Base-by-base conservation (phyloP, 2,329 filamentous ascomycete genomes). In the Colletotrichum truncatum region DNA sequence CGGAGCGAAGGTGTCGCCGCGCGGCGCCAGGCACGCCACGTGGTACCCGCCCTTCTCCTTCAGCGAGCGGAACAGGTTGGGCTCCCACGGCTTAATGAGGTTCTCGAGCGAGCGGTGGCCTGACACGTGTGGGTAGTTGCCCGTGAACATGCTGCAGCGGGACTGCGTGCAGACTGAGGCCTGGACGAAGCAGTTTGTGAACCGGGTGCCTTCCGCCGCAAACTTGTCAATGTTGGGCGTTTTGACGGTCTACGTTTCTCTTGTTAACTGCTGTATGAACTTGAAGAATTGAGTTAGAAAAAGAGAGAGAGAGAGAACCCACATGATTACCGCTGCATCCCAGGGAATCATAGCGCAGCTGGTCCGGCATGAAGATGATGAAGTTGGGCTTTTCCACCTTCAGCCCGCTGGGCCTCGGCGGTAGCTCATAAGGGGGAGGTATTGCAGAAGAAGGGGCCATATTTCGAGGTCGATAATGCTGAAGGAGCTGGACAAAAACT, bases 301-400 rank as follows among this genome's bases (percentile, higher is more conserved):
- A n/a, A n/a, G 0, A 12, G 26, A 10, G 28, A 34, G 46, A 34
- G 11, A 21, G 16, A 3, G 28, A n/a, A 16, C 6, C 41, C 5
- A 64, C 56, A 53, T 64, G 51, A 36, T 69, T 68, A n/a, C 70
- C 72, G 3, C 74, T 74, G 45, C 76, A 81, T 1, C 76, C 76
- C 0, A 83, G 70, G 1, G 80, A 76, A 67, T 84, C 82, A 45
- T 79, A 82, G 9, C 81, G 77, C 4, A 84, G 73, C 70, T 83
- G 81, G 51, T 84, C 81, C 3, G 81, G 81, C 81, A 83, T 83
- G 66, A 83, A 84, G 7, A 83, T 78, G 52, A 81, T 69, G 25
- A 77, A 75, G 57, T 82, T 81, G 12, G 77, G 75, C 14, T 52
- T 70, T 32, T 51, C 53, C 6, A 66, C 58, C 39, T 61, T 61